phyloP scores from a whole-genome alignment of 306 rosid genomes.

The Fagus crenata region DNA sequence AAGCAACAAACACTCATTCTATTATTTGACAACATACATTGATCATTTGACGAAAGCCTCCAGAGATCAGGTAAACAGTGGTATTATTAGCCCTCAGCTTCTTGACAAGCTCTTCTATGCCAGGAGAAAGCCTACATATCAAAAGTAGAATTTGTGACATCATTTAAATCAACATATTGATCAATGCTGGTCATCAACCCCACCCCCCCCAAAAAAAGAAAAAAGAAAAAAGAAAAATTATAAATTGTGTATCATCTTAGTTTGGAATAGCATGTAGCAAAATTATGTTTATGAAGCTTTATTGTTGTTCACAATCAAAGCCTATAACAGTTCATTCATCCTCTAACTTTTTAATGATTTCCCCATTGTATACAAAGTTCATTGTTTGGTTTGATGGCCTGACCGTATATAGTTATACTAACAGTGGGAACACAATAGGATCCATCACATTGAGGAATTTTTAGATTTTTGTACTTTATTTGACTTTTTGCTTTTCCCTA shows the following conservation, averaged over 20 bases:
- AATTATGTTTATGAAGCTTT: neutral
- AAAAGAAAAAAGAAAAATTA: neutral
- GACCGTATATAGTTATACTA: neutral
- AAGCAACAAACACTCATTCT: neutral
- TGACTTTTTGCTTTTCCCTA: too few relatives aligned
- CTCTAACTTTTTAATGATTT: neutral
- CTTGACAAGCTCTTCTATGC: slow-evolving; percentile 71
- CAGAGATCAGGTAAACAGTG: slow-evolving; percentile 76
- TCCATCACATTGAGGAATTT: neutral
- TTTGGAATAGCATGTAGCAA: neutral
- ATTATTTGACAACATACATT: slow-evolving; percentile 50
- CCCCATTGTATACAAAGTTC: neutral
- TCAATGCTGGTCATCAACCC: neutral
- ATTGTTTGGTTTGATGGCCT: neutral
- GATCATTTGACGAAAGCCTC: slow-evolving; percentile 98
- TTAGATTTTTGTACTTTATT: too few relatives aligned
- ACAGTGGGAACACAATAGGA: neutral
- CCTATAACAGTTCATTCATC: neutral
- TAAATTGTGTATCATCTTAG: neutral
- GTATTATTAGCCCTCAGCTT: slow-evolving; percentile 61
- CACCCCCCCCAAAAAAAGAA: neutral
- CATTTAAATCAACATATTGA: neutral
- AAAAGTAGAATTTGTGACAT: slow-evolving; percentile 14
- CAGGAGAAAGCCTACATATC: slow-evolving; percentile 79
- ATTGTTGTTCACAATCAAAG: neutral